A percentile compares a stretch with the other conserved stretches of the same genome.
Conservation (phyloP, 2,329 filamentous ascomycete species). For the Colletotrichum paranaense region DNA sequence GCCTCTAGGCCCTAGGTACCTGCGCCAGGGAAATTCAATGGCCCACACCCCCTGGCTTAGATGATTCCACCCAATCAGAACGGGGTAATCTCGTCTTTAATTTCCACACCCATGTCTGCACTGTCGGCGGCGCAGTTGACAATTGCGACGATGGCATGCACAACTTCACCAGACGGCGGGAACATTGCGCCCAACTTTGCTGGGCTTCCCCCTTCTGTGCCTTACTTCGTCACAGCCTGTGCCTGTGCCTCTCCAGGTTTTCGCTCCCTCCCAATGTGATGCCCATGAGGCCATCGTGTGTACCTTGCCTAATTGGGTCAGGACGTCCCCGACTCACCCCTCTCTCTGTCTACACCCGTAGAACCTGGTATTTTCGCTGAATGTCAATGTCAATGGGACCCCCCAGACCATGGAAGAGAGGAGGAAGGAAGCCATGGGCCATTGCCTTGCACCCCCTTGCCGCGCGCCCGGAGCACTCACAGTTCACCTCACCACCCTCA, state of each 20-base stretch:
- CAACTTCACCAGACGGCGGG: constrained; percentile 2
- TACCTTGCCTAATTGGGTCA: neutral
- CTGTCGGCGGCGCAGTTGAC: constrained; percentile 30
- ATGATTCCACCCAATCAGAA: constrained; percentile 13
- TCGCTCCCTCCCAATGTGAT: neutral
- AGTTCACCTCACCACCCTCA: neutral
- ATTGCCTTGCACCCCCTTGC: constrained; percentile 31
- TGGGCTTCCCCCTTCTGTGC: constrained; percentile 11
- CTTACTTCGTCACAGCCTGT: neutral
- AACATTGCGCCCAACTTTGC: constrained; percentile 28
- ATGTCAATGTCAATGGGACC: neutral
- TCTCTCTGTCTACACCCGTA: neutral
- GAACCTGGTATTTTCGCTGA: neutral
- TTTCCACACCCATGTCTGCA: constrained; percentile 26
- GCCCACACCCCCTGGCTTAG: constrained; percentile 16
- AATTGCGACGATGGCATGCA: constrained; percentile 31
- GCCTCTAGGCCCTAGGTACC: constrained; percentile 17
- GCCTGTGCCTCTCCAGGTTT: neutral
- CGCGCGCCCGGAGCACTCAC: constrained; percentile 31
- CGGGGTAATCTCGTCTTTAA: constrained; percentile 28
- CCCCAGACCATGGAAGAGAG: neutral
- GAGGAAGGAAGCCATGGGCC: constrained; percentile 1
- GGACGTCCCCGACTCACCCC: neutral
- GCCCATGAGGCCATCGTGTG: constrained; percentile 5
- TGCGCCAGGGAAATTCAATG: constrained; percentile 28